Evolutionary conservation across 345 rosid species (phyloP), one percentile per base, ranked within the genome.

Genomic region (Linum trigynum): DNA sequence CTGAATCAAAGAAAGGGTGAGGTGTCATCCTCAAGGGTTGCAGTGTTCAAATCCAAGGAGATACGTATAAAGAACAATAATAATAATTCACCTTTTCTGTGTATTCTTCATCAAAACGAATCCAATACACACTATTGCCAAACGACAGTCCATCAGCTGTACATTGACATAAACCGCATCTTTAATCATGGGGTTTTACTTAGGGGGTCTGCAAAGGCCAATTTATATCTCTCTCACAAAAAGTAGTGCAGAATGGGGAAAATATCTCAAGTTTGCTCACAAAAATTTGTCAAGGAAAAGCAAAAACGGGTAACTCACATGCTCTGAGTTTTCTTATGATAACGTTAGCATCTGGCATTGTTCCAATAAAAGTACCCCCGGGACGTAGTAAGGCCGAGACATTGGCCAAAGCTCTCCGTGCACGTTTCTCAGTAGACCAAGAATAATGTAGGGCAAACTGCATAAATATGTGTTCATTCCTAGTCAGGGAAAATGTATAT

Each of bases 301-400:
- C 9, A 11, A 16, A 64, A 43, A 51, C 6, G 16, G 55, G 55
- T 37, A 38, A 8, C 23, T 8, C 3, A 94, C 99, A 97, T 86
- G 82, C 81, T 84, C 95, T 77, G 42, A 94, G 89, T 65, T 94
- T 94, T 75, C 86, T 86, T 0, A 94, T 57, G 51, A 94, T 86
- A 60, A 94, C 99, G 77, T 90, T 90, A 51, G 96, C 97, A 82
- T 90, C 99, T 65, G 97, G 97, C 99, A 90, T 94, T 42, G 99
- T 88, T 72, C 99, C 96, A 7, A 90, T 85, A 76, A 90, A 90
- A 42, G 78, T 84, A 61, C 99, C 97, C 67, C 99, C 96, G 0
- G 99, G 97, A 62, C 95, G 95, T 74, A 94, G 99, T 68, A 94
- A 73, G 72, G 96, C 87, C 41, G 99, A 90, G 48, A 90, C 85